Percentiles rank a stretch among this genome's conserved stretches.
Evolutionary conservation across 1,284 basidiomycete species (phyloP).

Genomic region (Papiliotrema nemorosa): DNA sequence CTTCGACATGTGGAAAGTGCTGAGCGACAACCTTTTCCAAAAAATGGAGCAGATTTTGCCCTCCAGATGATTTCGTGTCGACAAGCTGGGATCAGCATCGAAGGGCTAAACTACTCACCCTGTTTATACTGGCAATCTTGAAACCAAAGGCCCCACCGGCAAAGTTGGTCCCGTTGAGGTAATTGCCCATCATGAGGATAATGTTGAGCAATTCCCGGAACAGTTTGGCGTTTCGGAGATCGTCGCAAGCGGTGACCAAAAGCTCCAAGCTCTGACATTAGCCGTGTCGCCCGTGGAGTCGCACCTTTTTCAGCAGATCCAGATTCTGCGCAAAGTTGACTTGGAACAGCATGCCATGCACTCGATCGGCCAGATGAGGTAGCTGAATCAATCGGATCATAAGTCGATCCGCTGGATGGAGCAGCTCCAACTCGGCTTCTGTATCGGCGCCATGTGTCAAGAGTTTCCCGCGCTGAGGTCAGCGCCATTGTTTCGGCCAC

Average conservation of each 20-base stretch:
- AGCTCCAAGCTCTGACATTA: slow-evolving; percentile 66
- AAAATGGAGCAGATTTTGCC: slow-evolving; percentile 92
- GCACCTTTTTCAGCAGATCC: slow-evolving; percentile 56
- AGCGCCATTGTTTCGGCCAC: slow-evolving; percentile 19
- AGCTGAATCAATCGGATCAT: slow-evolving; percentile 98
- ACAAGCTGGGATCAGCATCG: slow-evolving; percentile 62
- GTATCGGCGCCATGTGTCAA: slow-evolving; percentile 70
- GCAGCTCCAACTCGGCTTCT: slow-evolving; percentile 76
- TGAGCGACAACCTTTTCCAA: slow-evolving; percentile 82
- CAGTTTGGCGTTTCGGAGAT: slow-evolving; percentile 68
- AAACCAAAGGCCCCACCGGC: slow-evolving; percentile 98
- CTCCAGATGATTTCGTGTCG: slow-evolving; percentile 93
- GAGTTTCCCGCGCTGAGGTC: slow-evolving; percentile 72
- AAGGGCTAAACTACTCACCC: slow-evolving; percentile 54
- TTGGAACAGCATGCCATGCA: slow-evolving; percentile 91
- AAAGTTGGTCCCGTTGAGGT: slow-evolving; percentile 94
- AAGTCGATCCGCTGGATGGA: slow-evolving; percentile 92
- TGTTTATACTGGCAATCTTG: slow-evolving; percentile 96
- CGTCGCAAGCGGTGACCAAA: slow-evolving; percentile 71
- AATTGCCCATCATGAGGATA: slow-evolving; percentile 93
- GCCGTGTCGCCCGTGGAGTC: slow-evolving; percentile 13
- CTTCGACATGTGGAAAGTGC: slow-evolving; percentile 83
- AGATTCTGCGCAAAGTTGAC: slow-evolving; percentile 79
- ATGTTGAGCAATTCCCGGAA: slow-evolving; percentile 75
- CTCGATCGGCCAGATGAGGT: slow-evolving; percentile 81